Evolutionary conservation across 192 early-diverging fungal genomes (phyloP), one percentile per base, ranked within the genome.

Genomic region (Mortierella alpina): DNA sequence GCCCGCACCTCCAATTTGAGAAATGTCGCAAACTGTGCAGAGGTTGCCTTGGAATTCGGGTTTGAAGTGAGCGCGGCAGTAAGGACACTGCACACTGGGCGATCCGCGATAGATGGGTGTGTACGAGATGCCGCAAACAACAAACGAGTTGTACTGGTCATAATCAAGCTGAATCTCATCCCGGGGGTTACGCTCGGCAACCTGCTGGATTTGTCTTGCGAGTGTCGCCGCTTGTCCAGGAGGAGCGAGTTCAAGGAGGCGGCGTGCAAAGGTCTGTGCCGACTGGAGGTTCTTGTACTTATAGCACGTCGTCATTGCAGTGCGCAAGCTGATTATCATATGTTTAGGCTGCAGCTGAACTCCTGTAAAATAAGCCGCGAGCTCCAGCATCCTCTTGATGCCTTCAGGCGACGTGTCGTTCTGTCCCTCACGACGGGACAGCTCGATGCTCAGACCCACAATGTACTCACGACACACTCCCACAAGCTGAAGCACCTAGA

Each of bases 331-430:
- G 44, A 97, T 88, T 73, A 96, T 96, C 84, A 95, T 86, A 80
- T 99, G 98, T 15, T 91, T 84, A 0, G 92, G 90, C 63, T 98
- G 95, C 59, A 99, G 85, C 70, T 95, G 87, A 82, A 95, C 95
- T 75, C 97, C 94, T 3, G 98, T 96, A 81, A 97, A 98, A 84
- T 97, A 99, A 1, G 95, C 96, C 0, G 96, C 95, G 44, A 99
- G 87, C 75, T 98, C 98, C 13, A 98, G 79, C 22, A 86, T 86
- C 45, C 94, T 88, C 67, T 94, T 96, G n/a, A 85, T 72, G 45
- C 74, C 62, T 58, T 86, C 91, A 17, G 88, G 86, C 13, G 86
- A 88, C 13, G 62, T 61, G 52, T 85, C 90, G 60, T 85, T 87
- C 52, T 86, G 72, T n/a, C 88, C 71, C 18, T 88, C 86, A 41